Evolutionary conservation across 192 early-diverging fungal species (phyloP).

Genomic region (Jimgerdemannia flammicorona): DNA sequence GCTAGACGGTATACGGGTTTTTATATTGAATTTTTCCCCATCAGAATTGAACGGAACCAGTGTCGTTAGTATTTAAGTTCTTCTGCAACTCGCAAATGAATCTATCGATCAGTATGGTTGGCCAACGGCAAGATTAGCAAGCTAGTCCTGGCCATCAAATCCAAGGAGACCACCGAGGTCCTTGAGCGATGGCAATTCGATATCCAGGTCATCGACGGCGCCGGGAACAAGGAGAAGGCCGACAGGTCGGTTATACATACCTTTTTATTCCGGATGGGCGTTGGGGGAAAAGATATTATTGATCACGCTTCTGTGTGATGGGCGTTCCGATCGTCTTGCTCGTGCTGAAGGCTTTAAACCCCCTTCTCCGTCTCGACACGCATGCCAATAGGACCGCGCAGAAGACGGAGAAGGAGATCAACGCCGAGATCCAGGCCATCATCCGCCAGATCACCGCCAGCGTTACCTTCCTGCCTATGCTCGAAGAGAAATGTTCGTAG

Average conservation of each 20-base stretch:
- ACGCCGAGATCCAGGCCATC: conserved; percentile 81
- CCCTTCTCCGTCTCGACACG: not conserved
- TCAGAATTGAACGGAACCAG: not conserved
- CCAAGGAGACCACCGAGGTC: conserved; percentile 77
- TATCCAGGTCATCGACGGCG: conserved; percentile 63
- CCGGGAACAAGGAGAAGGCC: conserved; percentile 3
- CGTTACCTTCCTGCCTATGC: conserved; percentile 86
- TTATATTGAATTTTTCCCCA: not conserved
- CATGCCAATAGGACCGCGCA: conserved; percentile 10
- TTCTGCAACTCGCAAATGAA: not conserved
- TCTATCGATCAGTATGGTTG: conserved; percentile 63
- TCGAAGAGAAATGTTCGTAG: conserved; percentile 77
- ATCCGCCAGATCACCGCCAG: conserved; percentile 89
- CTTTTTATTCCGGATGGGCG: too few relatives aligned
- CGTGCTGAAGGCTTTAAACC: not conserved
- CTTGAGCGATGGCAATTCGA: conserved; percentile 96
- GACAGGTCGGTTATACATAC: not conserved
- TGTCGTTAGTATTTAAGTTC: too few relatives aligned
- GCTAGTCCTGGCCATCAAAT: conserved; percentile 83
- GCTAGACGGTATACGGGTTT: conserved; percentile 61
- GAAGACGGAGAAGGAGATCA: conserved; percentile 60
- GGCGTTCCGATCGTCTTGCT: not conserved
- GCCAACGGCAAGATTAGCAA: conserved; percentile 69
- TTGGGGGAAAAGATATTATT: not conserved
- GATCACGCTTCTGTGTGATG: not conserved